Base-by-base conservation (phyloP, 2,329 filamentous ascomycete genomes). In the Metarhizium anisopliae region DNA sequence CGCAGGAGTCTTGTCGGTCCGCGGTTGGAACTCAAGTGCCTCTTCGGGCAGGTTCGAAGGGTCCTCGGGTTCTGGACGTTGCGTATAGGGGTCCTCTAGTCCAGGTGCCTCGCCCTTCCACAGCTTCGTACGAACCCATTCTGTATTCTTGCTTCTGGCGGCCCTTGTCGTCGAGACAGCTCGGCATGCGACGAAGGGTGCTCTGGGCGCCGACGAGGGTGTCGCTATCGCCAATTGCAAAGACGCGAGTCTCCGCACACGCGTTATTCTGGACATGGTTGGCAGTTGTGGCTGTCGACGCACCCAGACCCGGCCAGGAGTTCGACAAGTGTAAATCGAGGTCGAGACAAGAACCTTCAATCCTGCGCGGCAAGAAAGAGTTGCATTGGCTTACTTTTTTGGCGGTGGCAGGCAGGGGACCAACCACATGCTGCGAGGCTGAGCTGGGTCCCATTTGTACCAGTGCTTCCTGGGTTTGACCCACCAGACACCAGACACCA, bases 221-320 rank as follows among this genome's bases (percentile, higher is more conserved):
- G 51, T n/a, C 54, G 61, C 58, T 38, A 59, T 55, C 25, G 65
- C 59, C 55, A 65, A 59, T 55, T 61, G 65, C 54, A 71, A 61
- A 59, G 62, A 66, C 59, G 63, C 63, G 4, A 74, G 64, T 42
- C 68, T 66, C 63, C 67, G 64, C 59, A 70, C 61, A 59, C 70
- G 66, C 56, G 72, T 63, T 72, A 76, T 68, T 67, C 74, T 72
- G 57, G 74, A 66, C 73, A 78, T 77, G 61, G 59, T 67, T 59
- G 50, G 47, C 6, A 51, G 51, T 49, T 56, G 14, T 51, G 38
- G 25, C 16, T 51, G 52, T 50, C 40, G n/a, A 36, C 36, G 47
- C 51, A 40, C 47, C 55, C 32, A 13, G 47, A 40, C 32, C 6
- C 49, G 38, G 32, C 14, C 20, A 30, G 30, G n/a, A 51, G 25